phyloP scores from a whole-genome alignment of 1,139 yeast species.

The Lodderomyces oxycetoniae region DNA sequence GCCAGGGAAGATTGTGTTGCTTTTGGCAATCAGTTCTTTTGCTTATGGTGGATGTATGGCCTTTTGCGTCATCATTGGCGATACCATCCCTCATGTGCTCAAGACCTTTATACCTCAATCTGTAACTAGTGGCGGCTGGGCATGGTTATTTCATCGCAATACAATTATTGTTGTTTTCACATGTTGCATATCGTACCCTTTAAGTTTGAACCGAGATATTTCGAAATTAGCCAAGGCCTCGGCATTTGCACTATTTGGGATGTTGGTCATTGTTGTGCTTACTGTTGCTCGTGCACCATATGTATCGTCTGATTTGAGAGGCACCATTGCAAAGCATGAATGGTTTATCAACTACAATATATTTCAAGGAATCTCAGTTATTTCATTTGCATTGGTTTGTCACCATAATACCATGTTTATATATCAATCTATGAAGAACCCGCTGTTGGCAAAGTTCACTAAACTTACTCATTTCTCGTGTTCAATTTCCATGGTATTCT shows the following conservation, averaged over 20 bases:
- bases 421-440: slow-evolving; percentile 73
- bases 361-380: slow-evolving; percentile 86
- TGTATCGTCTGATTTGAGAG: slow-evolving; percentile 44
- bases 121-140: slow-evolving; percentile 34
- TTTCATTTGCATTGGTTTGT: slow-evolving; percentile 89
- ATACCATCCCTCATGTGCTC: slow-evolving; percentile 87
- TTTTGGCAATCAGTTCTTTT: slow-evolving; percentile 77
- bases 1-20: slow-evolving; percentile 60
- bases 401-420: slow-evolving; percentile 91
- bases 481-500: slow-evolving; percentile 72
- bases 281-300: slow-evolving; percentile 74
- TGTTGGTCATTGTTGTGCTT: slow-evolving; percentile 71
- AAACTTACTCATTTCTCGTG: slow-evolving; percentile 81
- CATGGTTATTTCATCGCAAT: slow-evolving; percentile 61
- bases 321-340: slow-evolving; percentile 40
- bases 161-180: slow-evolving; percentile 67
- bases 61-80: slow-evolving; percentile 91
- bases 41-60: slow-evolving; percentile 96
- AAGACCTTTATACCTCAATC: slow-evolving; percentile 58
- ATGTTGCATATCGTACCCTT: slow-evolving; percentile 71
- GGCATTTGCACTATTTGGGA: slow-evolving; percentile 78
- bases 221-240: slow-evolving; percentile 85
- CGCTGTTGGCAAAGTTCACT: slow-evolving; percentile 71
- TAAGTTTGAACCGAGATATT: slow-evolving; percentile 76
- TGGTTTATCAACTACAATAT: slow-evolving; percentile 61